Conservation (phyloP, 1,284 basidiomycete genomes). For the Phylloporus sp. region DNA sequence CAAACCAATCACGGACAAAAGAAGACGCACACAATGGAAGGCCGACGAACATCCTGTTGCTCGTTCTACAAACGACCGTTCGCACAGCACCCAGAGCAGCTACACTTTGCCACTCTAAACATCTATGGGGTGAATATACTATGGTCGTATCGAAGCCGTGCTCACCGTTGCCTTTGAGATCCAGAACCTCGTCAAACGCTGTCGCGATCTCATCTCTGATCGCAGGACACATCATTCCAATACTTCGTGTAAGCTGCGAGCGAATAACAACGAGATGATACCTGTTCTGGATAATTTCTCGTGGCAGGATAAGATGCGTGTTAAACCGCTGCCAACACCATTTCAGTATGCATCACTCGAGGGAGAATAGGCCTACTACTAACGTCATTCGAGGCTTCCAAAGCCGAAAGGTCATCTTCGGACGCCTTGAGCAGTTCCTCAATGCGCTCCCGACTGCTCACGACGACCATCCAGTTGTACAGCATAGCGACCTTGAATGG, state of each 20-base stretch:
- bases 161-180: not conserved
- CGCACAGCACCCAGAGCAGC: constrained; percentile 11
- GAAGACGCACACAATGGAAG: constrained; percentile 51
- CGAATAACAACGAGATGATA: not conserved
- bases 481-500: not conserved
- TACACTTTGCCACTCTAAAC: not conserved
- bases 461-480: not conserved
- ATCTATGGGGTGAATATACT: not conserved
- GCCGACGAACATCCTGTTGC: constrained; percentile 50
- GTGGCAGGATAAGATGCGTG: not conserved
- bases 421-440: not conserved
- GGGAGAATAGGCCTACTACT: not conserved
- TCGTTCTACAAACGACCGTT: constrained; percentile 42
- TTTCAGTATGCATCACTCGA: not conserved
- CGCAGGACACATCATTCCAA: not conserved
- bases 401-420: not conserved
- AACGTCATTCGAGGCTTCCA: constrained; percentile 13
- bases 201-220: not conserved
- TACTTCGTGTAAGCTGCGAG: not conserved
- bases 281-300: not conserved
- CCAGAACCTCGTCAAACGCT: not conserved
- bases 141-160: too few species aligned
- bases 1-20: too few species aligned
- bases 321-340: not conserved
- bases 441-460: not conserved